phyloP scores from a whole-genome alignment of 768 basidiomycete species.

The Hysterangium stoloniferum region DNA sequence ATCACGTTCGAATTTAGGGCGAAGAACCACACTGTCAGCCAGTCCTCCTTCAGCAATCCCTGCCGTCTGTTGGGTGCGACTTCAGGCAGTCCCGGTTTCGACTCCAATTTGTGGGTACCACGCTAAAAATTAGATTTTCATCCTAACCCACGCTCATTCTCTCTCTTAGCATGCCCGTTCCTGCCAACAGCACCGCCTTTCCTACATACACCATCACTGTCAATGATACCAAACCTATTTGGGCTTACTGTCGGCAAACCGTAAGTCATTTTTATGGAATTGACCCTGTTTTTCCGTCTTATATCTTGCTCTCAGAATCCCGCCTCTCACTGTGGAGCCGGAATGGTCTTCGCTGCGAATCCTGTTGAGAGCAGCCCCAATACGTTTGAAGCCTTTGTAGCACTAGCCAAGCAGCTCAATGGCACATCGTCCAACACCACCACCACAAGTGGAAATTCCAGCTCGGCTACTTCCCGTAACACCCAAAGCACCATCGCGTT shows the following conservation, averaged over 20 bases:
- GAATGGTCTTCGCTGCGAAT: slow-evolving; percentile 57
- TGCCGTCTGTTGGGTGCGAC: slow-evolving; percentile 33
- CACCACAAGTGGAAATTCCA: neutral
- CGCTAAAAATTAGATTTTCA: neutral
- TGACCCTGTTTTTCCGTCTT: slow-evolving; percentile 31
- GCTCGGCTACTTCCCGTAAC: no score
- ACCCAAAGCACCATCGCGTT: no score
- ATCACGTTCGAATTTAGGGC: slow-evolving; percentile 42
- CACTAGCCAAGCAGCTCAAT: slow-evolving; percentile 36
- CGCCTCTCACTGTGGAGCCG: slow-evolving; percentile 40
- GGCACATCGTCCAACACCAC: slow-evolving; percentile 24
- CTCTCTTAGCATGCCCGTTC: slow-evolving; percentile 37
- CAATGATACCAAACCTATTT: slow-evolving; percentile 32
- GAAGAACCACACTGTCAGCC: slow-evolving; percentile 27
- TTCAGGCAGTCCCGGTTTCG: slow-evolving; percentile 38
- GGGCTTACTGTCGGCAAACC: slow-evolving; percentile 15
- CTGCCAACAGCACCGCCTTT: slow-evolving; percentile 35
- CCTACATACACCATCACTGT: slow-evolving; percentile 46
- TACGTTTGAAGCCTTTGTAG: slow-evolving; percentile 46
- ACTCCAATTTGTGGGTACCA: slow-evolving; percentile 39
- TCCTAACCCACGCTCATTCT: neutral
- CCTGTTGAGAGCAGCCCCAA: slow-evolving; percentile 42
- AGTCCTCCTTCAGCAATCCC: slow-evolving; percentile 24
- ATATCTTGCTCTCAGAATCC: slow-evolving; percentile 53
- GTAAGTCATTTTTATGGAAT: neutral